Percentiles rank a stretch among this genome's conserved stretches.
These are phyloP conservation scores for Magnaporthales sp. DNA, from an alignment of 2,329 filamentous ascomycete species.

Conservation along the genomic window DNA sequence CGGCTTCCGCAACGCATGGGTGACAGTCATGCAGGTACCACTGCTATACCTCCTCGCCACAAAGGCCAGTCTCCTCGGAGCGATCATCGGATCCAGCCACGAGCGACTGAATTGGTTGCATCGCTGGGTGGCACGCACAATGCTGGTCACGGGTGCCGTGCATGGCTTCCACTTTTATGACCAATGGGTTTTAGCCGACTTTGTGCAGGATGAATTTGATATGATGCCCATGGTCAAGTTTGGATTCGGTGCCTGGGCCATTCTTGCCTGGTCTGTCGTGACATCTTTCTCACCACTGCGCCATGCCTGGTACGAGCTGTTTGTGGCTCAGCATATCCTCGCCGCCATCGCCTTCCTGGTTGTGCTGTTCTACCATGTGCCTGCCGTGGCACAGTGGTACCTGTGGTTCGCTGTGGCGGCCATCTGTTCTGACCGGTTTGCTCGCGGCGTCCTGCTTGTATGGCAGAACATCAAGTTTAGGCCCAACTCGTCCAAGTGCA, in stretches of 20 bases:
- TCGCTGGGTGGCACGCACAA: constrained; percentile 61
- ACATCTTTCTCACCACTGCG: constrained; percentile 56
- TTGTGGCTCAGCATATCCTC: constrained; percentile 58
- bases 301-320: constrained; percentile 59
- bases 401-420: constrained; percentile 59
- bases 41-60: constrained; percentile 54
- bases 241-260: constrained; percentile 57
- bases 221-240: constrained; percentile 59
- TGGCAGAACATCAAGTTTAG: constrained; percentile 43
- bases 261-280: constrained; percentile 57
- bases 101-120: constrained; percentile 68
- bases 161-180: constrained; percentile 63
- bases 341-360: constrained; percentile 54
- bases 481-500: constrained; percentile 31
- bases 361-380: constrained; percentile 55
- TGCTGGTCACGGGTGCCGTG: constrained; percentile 59
- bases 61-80: constrained; percentile 50
- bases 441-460: constrained; percentile 36
- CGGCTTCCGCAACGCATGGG: constrained; percentile 60
- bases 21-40: constrained; percentile 55
- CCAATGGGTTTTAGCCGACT: constrained; percentile 52
- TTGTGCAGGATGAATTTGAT: constrained; percentile 47
- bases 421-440: constrained; percentile 53
- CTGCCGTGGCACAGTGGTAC: constrained; percentile 47
- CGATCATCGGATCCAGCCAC: constrained; percentile 54